These are phyloP conservation scores for Zelonia costaricensis DNA, from an alignment of 208 protist species.

Conservation along the genomic window DNA sequence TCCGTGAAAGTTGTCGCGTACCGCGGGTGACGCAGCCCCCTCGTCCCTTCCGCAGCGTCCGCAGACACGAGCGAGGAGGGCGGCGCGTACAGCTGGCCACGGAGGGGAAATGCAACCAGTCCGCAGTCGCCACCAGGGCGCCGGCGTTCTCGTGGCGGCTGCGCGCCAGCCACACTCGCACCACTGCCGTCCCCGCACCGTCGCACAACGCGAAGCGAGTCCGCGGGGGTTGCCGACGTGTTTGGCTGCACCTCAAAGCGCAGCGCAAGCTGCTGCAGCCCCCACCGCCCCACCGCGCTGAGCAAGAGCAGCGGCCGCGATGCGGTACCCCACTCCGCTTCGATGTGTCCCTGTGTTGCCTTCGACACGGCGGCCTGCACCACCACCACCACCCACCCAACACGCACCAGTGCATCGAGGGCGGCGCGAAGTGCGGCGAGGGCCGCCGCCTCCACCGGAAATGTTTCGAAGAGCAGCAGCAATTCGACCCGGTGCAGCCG, in stretches of 20 bases:
- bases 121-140: too few species aligned
- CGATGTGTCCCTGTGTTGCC: constrained; percentile 28
- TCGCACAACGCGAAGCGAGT: constrained; percentile 18
- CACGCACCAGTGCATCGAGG: constrained; percentile 1
- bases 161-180: neutral
- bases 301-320: constrained; percentile 47
- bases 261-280: constrained; percentile 52
- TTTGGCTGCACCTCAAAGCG: constrained; percentile 50
- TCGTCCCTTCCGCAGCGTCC: neutral
- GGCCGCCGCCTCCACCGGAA: constrained; percentile 19
- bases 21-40: neutral
- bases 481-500: constrained; percentile 27
- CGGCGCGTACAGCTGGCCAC: constrained; percentile 12
- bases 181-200: neutral
- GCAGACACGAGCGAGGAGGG: neutral
- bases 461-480: constrained; percentile 44
- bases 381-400: constrained; percentile 43
- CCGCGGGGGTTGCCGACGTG: constrained; percentile 21
- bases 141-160: neutral
- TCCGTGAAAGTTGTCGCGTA: constrained; percentile 16
- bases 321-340: constrained; percentile 39
- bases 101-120: constrained; percentile 14
- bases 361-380: constrained; percentile 43
- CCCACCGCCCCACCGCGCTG: constrained; percentile 46
- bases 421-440: constrained; percentile 4